Percentiles rank a stretch among this genome's conserved stretches.
Evolutionary conservation across 2,329 filamentous ascomycete species (phyloP).

Genomic region (Ascosphaera acerosa): DNA sequence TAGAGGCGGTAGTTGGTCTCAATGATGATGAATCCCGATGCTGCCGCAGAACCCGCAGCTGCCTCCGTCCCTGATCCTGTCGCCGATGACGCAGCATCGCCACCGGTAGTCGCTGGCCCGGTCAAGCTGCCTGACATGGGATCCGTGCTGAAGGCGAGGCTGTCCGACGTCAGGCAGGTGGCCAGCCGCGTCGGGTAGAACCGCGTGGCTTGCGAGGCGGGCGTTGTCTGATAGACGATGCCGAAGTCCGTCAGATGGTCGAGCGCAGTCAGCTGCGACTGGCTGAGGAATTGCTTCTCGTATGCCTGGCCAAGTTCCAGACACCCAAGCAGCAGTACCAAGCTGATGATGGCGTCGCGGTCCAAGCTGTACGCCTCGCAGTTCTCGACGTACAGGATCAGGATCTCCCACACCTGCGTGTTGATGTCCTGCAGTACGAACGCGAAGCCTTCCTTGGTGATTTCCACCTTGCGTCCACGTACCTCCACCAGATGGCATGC

Average conservation of each 20-base stretch:
- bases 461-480: slow-evolving; percentile 32
- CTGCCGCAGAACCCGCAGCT: slow-evolving; percentile 11
- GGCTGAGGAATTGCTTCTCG: slow-evolving; percentile 58
- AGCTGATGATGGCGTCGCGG: slow-evolving; percentile 78
- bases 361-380: slow-evolving; percentile 54
- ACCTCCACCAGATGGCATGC: slow-evolving; percentile 56
- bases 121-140: slow-evolving; percentile 40
- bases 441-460: slow-evolving; percentile 81
- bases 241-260: slow-evolving; percentile 77
- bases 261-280: slow-evolving; percentile 69
- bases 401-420: slow-evolving; percentile 85
- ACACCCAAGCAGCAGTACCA: slow-evolving; percentile 84
- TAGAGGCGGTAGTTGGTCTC: slow-evolving; percentile 97
- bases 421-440: slow-evolving; percentile 90
- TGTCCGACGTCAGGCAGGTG: slow-evolving; percentile 67
- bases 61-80: too few species aligned
- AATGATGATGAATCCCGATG: slow-evolving; percentile 61
- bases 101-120: background rate
- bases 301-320: slow-evolving; percentile 82
- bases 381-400: slow-evolving; percentile 80
- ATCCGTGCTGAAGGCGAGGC: slow-evolving; percentile 43
- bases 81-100: background rate
- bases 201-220: slow-evolving; percentile 18
- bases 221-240: slow-evolving; percentile 43
- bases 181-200: slow-evolving; percentile 85